Evolutionary conservation across 257 asterid species (phyloP).

Genomic region (Penstemon newberryi): DNA sequence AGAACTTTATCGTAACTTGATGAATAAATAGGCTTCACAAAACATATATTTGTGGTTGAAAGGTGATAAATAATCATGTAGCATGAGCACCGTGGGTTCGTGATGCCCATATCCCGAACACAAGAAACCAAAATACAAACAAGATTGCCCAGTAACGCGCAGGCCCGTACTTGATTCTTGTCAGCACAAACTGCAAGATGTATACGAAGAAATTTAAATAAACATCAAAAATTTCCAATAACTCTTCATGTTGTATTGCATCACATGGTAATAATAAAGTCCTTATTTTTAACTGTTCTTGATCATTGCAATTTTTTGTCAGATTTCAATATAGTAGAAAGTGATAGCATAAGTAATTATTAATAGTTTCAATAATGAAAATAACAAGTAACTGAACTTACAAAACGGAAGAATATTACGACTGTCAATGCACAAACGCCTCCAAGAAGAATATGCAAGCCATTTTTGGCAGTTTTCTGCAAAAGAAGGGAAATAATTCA

Average conservation of each 20-base stretch:
- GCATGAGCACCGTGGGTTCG: slow-evolving; percentile 76
- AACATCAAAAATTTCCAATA: not conserved
- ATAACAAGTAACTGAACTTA: slow-evolving; percentile 49
- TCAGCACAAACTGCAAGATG: slow-evolving; percentile 77
- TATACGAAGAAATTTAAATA: not conserved
- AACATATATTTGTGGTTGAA: slow-evolving; percentile 15
- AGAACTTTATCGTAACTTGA: slow-evolving; percentile 8
- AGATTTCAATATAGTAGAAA: not conserved
- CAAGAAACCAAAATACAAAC: slow-evolving; percentile 95
- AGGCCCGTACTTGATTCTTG: slow-evolving; percentile 89
- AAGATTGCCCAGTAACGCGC: slow-evolving; percentile 98
- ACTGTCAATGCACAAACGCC: slow-evolving; percentile 89
- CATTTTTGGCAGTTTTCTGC: slow-evolving; percentile 86
- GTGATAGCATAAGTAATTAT: slow-evolving; percentile 19
- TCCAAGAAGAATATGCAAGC: slow-evolving; percentile 92
- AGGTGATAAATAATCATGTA: slow-evolving; percentile 35
- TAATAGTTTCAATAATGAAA: slow-evolving; percentile 6
- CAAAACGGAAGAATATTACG: slow-evolving; percentile 88
- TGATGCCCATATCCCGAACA: slow-evolving; percentile 94
- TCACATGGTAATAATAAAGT: slow-evolving; percentile 12
- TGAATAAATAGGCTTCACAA: slow-evolving; percentile 14
- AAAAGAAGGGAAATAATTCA: slow-evolving; percentile 28
- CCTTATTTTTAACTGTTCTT: slow-evolving; percentile 7
- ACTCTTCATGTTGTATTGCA: slow-evolving; percentile 14
- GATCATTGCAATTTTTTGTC: not conserved